A percentile compares a stretch with the other conserved stretches of the same genome.
Evolutionary conservation across 768 basidiomycete genomes (phyloP).

Genomic region (Hortiboletus campestris): DNA sequence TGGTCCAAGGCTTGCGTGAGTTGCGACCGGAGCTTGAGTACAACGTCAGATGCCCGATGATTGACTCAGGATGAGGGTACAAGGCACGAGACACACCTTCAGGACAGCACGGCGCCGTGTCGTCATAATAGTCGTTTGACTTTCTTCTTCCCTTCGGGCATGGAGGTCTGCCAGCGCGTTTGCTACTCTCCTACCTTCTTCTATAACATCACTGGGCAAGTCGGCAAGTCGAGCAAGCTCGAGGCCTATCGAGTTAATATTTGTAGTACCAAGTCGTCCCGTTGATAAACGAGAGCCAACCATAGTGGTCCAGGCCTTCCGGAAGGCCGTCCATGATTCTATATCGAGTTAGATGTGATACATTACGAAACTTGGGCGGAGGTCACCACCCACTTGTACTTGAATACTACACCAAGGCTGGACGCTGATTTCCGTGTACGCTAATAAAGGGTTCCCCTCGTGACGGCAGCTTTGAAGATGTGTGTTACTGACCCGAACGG

Average conservation of each 20-base stretch:
- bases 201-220: conserved; percentile 69
- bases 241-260: conserved; percentile 53
- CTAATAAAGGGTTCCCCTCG: conserved; percentile 33
- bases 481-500: conserved; percentile 59
- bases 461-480: neutral
- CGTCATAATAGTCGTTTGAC: conserved; percentile 56
- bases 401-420: conserved; percentile 69
- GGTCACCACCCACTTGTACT: conserved; percentile 59
- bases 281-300: conserved; percentile 36
- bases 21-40: conserved; percentile 65
- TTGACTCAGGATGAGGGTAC: neutral
- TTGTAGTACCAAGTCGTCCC: neutral
- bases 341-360: neutral
- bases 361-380: neutral
- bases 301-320: conserved; percentile 68
- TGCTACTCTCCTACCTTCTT: conserved; percentile 61
- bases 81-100: conserved; percentile 46
- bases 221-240: conserved; percentile 88
- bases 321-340: conserved; percentile 76
- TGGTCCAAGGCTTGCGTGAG: conserved; percentile 71
- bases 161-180: conserved; percentile 57
- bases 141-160: conserved; percentile 55
- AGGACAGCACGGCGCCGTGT: conserved; percentile 66
- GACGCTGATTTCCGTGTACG: conserved; percentile 50
- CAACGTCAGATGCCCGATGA: neutral